Base-by-base conservation (phyloP, 148 eudicot species). In the Tetragonia tetragonoides region DNA sequence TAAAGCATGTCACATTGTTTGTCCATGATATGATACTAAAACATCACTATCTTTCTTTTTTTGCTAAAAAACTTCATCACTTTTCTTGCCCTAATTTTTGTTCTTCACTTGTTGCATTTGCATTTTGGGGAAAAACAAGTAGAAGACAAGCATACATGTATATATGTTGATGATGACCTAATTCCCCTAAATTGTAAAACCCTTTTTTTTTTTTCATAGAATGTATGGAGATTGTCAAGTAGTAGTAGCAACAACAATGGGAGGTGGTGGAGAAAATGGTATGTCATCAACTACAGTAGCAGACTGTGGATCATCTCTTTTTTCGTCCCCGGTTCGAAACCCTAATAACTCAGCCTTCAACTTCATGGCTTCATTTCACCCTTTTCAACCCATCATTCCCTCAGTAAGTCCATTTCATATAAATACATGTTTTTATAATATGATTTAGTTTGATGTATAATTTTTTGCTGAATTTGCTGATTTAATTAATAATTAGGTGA, bases 171-270 rank as follows among this genome's bases (percentile, higher is more conserved):
- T n/a, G 39, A 66, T 60, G 73, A 82, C 74, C 71, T 66, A 82
- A 82, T 28, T 28, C 34, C 34, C 84, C 84, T 81, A 77, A 82
- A 78, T 78, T 41, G 17, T 76, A 20, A 40, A 39, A 78, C n/a
- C 51, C 34, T 41, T 41, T n/a, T 24, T 41, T 56, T 40, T 21
- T 24, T 20, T 17, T 40, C 18, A 24, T 57, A 57, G 87, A 73
- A 95, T 95, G 99, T 91, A 87, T 86, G 97, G 97, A 78, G 94
- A 95, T 89, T 91, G 97, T 72, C 97, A 95, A 87, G 92, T 95
- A 51, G 83, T 90, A 24, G 75, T 90, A 66, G 81, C 92, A 75
- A 82, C 93, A 80, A 74, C 90, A 74, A 85, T 84, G 87, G 89
- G 86, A 70, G 90, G 89, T 3, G 89, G 53, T 34, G 80, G 81